These are phyloP conservation scores for Syzygium oleosum DNA, from an alignment of 345 rosid genomes.

Conservation along the genomic window DNA sequence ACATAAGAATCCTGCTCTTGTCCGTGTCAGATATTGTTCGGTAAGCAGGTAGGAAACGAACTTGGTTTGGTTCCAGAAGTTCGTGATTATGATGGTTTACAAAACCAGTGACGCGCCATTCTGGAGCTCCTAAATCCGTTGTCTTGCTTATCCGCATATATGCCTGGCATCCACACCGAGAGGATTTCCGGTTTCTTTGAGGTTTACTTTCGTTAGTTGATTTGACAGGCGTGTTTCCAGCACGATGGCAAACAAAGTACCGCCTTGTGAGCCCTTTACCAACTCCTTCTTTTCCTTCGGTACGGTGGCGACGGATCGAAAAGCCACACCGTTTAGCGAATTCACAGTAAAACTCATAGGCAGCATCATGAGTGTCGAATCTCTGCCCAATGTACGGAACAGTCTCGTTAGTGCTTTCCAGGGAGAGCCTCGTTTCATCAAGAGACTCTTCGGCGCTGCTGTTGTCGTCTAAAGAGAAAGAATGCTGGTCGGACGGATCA, in stretches of 20 bases:
- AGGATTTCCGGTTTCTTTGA: slow-evolving; percentile 85
- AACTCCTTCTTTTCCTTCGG: slow-evolving; percentile 96
- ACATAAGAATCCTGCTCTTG: slow-evolving; percentile 86
- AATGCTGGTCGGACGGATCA: slow-evolving; percentile 81
- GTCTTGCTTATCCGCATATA: slow-evolving; percentile 78
- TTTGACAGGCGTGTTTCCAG: slow-evolving; percentile 93
- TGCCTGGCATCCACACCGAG: slow-evolving; percentile 93
- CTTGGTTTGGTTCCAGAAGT: slow-evolving; percentile 84
- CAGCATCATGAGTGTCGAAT: slow-evolving; percentile 81
- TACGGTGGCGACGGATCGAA: slow-evolving; percentile 89
- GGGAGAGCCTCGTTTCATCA: slow-evolving; percentile 62
- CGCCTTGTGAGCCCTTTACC: slow-evolving; percentile 96
- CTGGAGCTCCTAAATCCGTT: slow-evolving; percentile 59
- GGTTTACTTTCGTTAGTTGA: slow-evolving; percentile 60
- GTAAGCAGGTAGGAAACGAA: slow-evolving; percentile 94
- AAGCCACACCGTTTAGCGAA: slow-evolving; percentile 87
- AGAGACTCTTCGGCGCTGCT: slow-evolving; percentile 88
- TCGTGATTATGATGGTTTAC: slow-evolving; percentile 87
- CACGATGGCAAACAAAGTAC: slow-evolving; percentile 93
- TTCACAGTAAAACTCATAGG: slow-evolving; percentile 81
- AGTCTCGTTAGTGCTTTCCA: slow-evolving; percentile 50
- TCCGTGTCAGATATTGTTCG: slow-evolving; percentile 87
- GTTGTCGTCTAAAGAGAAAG: slow-evolving; percentile 70
- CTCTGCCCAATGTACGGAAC: slow-evolving; percentile 82
- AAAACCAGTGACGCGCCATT: slow-evolving; percentile 97